Base-by-base conservation (phyloP, 2,329 filamentous ascomycete genomes). In the Trichoderma semiorbis region DNA sequence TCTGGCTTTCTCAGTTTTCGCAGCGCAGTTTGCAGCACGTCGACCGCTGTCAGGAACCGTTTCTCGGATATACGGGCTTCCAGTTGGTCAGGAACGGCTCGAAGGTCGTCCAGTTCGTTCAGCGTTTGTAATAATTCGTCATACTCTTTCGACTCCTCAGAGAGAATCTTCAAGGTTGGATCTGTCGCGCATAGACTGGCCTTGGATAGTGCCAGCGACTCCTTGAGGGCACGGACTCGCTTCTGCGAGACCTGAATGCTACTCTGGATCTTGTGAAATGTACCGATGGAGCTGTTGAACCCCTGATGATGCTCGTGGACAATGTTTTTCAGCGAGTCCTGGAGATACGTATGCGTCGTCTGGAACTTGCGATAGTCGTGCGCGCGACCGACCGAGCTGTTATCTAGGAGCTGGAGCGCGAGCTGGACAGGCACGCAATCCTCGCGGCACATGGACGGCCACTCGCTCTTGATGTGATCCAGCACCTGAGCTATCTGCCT, bases 291-390 rank as follows among this genome's bases (percentile, higher is more conserved):
- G 81, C 94, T 97, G 83, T 98, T 99, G 87, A 99, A 99, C 61
- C 96, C 97, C 81, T 99, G 96, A 79, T 99, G 95, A 79, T 99
- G 95, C 83, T 99, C 95, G 81, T 99, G 97, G 30, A 99, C 96
- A 77, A 99, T 97, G 39, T 91, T 90, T 81, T 97, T 98, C 71
- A 99, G 86, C 11, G 95, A 95, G 76, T 92, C 92, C 79, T 99
- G 95, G n/a, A 99, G 88, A 79, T 96, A 93, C 75, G 90, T 86
- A 80, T 98, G 93, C 61, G 93, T 94, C 75, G 92, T 86, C 78
- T 93, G 88, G 80, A 99, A 99, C 75, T 93, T 91, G 73, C 87
- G 88, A 80, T 97, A 95, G 77, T 97, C 93, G 80, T 94, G 91
- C 61, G 95, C 95, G 74, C 96, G 90, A 24, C 96, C 96, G 70